Evolutionary conservation across 1,284 basidiomycete species (phyloP), one percentile per base, ranked within the genome.

Genomic region (Puccinia horiana): DNA sequence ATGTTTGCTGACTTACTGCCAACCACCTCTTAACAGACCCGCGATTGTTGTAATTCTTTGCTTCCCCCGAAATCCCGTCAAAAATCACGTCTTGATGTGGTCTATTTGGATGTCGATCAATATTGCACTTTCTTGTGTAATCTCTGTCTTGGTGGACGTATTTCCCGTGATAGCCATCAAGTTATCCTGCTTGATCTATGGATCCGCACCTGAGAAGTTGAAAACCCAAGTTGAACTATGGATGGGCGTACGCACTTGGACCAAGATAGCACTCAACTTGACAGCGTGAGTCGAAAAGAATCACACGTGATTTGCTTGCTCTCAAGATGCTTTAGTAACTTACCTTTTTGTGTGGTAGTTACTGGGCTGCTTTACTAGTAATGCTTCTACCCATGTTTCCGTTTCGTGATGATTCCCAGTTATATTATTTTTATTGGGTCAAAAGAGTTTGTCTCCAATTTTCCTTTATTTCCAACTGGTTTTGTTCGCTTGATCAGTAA

Each of bases 161-260:
- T 75, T 75, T 32, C 79, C 79, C 2, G 56, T 49, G 11, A 63
- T 81, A 44, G 70, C 73, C 35, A 40, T 81, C 35, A 73, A 81
- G 44, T 29, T 74, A 42, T 42, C 72, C 26, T 44, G 56, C 42
- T 52, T 81, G 23, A 29, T 81, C 20, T 81, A 81, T 37, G 79
- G 79, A 37, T 81, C 79, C 23, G 72, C 70, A 47, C 79, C 79
- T 23, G 79, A 81, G 44, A 74, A 81, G 6, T 44, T 81, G 26
- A 81, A 81, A 75, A 81, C 79, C 23, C 79, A 81, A 75, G 58
- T 81, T 49, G 79, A 81, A 29, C 58, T 81, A 35, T 81, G 79
- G 79, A 73, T 81, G 70, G 69, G 72, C 20, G 79, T 81, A 18
- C 35, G 58, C 8, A 47, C 69, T 37, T 81, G 72, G 70, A 81